Evolutionary conservation across 495 filamentous ascomycete genomes (phyloP).

Genomic region (Neurospora sp.): DNA sequence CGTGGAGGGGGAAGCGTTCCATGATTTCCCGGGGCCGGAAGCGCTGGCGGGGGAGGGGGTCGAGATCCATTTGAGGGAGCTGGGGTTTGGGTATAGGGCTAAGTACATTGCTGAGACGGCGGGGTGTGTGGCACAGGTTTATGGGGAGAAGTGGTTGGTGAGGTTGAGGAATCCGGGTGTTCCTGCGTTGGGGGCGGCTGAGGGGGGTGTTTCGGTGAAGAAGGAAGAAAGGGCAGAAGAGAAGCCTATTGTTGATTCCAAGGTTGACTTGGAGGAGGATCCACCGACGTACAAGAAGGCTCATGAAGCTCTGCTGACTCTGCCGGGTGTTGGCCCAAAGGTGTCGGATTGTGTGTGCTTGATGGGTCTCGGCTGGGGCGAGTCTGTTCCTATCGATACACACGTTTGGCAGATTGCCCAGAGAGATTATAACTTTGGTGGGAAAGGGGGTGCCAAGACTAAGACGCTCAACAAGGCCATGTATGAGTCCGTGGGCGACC

Average conservation of each 20-base stretch:
- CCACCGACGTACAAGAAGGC: constrained; percentile 55
- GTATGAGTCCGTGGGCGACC: constrained; percentile 81
- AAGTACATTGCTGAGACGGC: constrained; percentile 87
- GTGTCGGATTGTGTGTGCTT: constrained; percentile 94
- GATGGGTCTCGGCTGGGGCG: constrained; percentile 96
- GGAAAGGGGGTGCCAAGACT: constrained; percentile 51
- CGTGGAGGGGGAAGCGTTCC: constrained; percentile 58
- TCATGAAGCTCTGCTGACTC: constrained; percentile 64
- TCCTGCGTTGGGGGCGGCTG: constrained; percentile 36
- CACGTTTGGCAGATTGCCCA: constrained; percentile 99
- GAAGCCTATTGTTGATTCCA: neutral
- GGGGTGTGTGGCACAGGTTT: constrained; percentile 53
- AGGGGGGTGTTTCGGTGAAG: neutral
- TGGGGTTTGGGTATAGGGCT: constrained; percentile 93
- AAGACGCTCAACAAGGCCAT: constrained; percentile 80
- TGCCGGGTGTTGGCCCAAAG: constrained; percentile 90
- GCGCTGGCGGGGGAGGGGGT: constrained; percentile 58
- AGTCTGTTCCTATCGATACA: constrained; percentile 91
- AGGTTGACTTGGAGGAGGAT: neutral
- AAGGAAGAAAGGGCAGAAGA: neutral
- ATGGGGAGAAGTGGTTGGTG: constrained; percentile 65
- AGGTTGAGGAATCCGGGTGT: constrained; percentile 65
- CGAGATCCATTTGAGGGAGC: constrained; percentile 63
- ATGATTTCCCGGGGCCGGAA: constrained; percentile 77
- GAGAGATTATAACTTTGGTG: constrained; percentile 82